Base-by-base conservation (phyloP, 768 basidiomycete species). In the Suillus decipiens region DNA sequence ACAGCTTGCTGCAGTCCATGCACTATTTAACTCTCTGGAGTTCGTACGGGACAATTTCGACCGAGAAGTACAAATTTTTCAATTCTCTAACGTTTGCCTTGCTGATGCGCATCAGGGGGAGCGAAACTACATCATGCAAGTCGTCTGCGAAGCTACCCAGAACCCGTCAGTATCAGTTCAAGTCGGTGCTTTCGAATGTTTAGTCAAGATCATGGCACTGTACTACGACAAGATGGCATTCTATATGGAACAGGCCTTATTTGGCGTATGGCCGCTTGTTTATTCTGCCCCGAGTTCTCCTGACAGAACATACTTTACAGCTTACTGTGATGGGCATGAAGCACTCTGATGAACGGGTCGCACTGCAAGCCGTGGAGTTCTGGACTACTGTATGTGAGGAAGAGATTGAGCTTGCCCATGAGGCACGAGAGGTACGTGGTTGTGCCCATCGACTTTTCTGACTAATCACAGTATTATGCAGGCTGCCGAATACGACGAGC, bases 61-160 rank as follows among this genome's bases (percentile, higher is more conserved):
- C 68, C 89, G 95, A 57, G 97, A 99, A 82, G 96, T 96, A 66
- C 54, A 47, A 39, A 59, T 41, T 59, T 41, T 24, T 57, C 4
- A 1, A 11, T 37, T 57, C 10, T 57, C 10, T 31, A 6, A 14
- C 10, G 2, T 57, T 39, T 57, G 11, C 28, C 5, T 17, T 41
- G 10, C 28, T 57, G 9, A 41, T 5, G 10, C 5, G 10, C 31
- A 63, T 14, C 71, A 99, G 95, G 97, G 97, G 68, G 97, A 99
- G 77, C 88, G 97, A 55, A 99, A 99, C 78, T 99, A 97, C 80
- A 99, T 99, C 77, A 99, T 99, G 97, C 97, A 99, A 80, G 95
- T 99, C 48, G 93, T 99, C 19, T 99, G 97, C 73, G 97, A 99
- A 73, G 96, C 96, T 0, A 99, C 97, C 0, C 97, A 99, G 75